These are phyloP conservation scores for Blastocystis sp. DNA, from an alignment of 352 stramenopile species.

Conservation along the genomic window DNA sequence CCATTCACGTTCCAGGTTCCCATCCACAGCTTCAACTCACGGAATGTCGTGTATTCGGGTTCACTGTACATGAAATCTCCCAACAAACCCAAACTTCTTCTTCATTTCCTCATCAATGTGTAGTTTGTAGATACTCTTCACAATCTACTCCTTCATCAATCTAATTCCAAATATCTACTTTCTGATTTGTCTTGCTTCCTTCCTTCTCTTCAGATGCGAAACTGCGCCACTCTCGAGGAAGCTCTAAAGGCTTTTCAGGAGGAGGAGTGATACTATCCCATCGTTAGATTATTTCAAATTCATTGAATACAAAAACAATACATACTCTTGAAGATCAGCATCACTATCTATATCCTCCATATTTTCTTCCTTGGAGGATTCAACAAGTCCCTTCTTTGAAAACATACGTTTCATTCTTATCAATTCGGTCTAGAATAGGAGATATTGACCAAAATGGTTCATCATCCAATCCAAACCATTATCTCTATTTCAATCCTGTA, in stretches of 20 bases:
- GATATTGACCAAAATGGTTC: background rate
- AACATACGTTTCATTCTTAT: constrained; percentile 60
- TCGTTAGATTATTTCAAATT: background rate
- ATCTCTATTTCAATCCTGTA: background rate
- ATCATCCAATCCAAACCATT: too few relatives aligned
- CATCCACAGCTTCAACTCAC: background rate
- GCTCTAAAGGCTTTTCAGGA: constrained; percentile 4
- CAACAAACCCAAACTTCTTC: background rate
- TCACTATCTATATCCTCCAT: constrained; percentile 9
- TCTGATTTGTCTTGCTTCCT: background rate
- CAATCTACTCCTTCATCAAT: constrained; percentile 19
- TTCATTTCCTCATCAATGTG: constrained; percentile 28
- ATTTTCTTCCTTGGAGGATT: constrained; percentile 20
- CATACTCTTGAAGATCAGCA: constrained; percentile 13
- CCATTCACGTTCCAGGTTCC: constrained; percentile 45
- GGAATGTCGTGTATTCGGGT: constrained; percentile 51
- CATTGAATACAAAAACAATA: background rate
- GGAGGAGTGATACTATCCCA: constrained; percentile 10
- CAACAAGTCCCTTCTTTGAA: constrained; percentile 53
- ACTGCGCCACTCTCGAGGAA: background rate
- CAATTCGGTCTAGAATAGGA: background rate
- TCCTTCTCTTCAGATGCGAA: background rate
- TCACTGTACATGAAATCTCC: constrained; percentile 9
- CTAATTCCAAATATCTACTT: background rate
- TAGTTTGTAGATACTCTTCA: constrained; percentile 19